phyloP scores from a whole-genome alignment of 352 stramenopile genomes.

The Globisporangium echinulatum region DNA sequence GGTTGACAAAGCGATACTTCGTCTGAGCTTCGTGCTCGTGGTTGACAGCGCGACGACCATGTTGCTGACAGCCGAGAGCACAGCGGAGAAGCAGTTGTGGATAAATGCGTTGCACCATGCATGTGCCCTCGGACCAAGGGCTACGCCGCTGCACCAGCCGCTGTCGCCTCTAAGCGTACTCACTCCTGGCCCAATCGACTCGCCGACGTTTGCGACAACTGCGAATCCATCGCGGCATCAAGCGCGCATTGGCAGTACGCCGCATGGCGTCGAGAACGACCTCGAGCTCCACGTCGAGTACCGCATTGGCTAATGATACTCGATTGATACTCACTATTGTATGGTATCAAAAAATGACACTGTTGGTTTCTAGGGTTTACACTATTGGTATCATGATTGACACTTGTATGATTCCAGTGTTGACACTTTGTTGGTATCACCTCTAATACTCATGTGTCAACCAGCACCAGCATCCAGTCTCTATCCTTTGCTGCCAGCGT shows the following conservation, averaged over 20 bases:
- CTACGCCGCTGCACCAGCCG: slow-evolving; percentile 5
- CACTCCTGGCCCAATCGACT: not conserved
- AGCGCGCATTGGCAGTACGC: slow-evolving; percentile 2
- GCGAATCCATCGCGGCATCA: not conserved
- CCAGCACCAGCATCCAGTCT: too few relatives aligned
- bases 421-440: too few relatives aligned
- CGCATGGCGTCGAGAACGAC: slow-evolving; percentile 10
- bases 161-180: not conserved
- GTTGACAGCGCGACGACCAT: slow-evolving; percentile 14
- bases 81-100: slow-evolving; percentile 44
- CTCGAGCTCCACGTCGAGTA: slow-evolving; percentile 43
- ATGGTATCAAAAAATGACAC: too few relatives aligned
- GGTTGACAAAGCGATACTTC: slow-evolving; percentile 15
- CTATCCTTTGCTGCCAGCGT: not conserved
- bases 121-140: slow-evolving; percentile 5
- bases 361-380: too few relatives aligned
- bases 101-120: slow-evolving; percentile 28
- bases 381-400: too few relatives aligned
- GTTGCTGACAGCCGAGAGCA: slow-evolving; percentile 32
- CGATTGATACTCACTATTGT: too few relatives aligned
- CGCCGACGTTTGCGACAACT: not conserved
- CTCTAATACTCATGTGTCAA: too few relatives aligned
- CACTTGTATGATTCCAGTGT: too few relatives aligned
- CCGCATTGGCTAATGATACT: slow-evolving; percentile 7
- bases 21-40: slow-evolving; percentile 34